Evolutionary conservation across 2,329 filamentous ascomycete species (phyloP).

Genomic region (Rhynchosporium graminicola): DNA sequence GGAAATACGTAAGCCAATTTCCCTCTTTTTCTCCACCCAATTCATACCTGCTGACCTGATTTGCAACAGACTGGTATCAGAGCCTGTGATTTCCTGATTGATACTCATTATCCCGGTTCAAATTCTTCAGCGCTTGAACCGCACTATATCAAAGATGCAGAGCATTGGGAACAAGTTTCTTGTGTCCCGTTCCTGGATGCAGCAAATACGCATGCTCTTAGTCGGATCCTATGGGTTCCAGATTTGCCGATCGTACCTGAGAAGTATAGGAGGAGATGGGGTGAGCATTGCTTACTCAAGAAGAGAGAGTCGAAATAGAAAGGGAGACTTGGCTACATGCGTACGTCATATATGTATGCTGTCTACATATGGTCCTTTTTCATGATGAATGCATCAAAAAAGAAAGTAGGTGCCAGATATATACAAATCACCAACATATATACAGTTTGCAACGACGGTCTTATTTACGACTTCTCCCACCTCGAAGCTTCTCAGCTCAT

Average conservation of each 20-base stretch:
- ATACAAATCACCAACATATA: too few relatives aligned
- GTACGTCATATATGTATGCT: too few relatives aligned
- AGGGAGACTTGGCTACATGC: too few relatives aligned
- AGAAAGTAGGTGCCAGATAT: too few relatives aligned
- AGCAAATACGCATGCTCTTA: conserved; percentile 69
- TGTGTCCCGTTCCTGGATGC: conserved; percentile 84
- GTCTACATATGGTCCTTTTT: too few relatives aligned
- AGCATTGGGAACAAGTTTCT: conserved; percentile 75
- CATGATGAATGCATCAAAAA: too few relatives aligned
- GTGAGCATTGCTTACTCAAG: conserved; percentile 80
- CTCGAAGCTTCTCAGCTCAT: too few relatives aligned
- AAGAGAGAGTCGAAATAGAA: conserved; percentile 45
- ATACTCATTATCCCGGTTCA: conserved; percentile 73
- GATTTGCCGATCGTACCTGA: conserved; percentile 68
- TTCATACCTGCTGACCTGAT: conserved; percentile 11
- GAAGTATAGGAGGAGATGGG: conserved; percentile 75
- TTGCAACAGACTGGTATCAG: conserved; percentile 60
- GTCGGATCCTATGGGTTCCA: conserved; percentile 81
- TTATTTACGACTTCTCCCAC: too few relatives aligned
- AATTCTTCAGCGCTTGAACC: conserved; percentile 70
- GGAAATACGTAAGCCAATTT: conserved; percentile 72
- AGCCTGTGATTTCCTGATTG: conserved; percentile 81
- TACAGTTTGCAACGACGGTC: too few relatives aligned
- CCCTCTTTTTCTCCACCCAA: neutral
- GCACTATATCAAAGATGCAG: conserved; percentile 70